These are phyloP conservation scores for Prillingera fragicola DNA, from an alignment of 1,284 basidiomycete species.

Conservation along the genomic window DNA sequence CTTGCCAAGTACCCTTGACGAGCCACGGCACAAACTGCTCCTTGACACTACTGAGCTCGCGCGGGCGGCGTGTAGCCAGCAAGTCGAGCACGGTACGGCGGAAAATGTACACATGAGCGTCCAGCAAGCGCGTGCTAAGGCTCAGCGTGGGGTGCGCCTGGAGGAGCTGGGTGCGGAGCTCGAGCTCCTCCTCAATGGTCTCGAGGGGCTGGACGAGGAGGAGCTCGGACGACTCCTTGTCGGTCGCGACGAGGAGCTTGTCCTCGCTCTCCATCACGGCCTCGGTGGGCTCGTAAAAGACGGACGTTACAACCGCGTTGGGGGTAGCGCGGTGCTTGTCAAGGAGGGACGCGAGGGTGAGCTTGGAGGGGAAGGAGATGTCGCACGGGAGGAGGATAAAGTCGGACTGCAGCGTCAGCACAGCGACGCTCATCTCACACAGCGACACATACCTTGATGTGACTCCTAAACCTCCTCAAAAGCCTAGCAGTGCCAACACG, in stretches of 20 bases:
- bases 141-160: conserved; percentile 63
- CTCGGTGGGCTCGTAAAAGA: conserved; percentile 62
- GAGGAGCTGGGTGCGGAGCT: conserved; percentile 66
- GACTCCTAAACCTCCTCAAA: conserved; percentile 39
- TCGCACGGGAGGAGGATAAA: conserved; percentile 90
- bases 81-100: conserved; percentile 67
- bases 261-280: conserved; percentile 49
- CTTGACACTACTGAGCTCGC: conserved; percentile 66
- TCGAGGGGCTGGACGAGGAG: conserved; percentile 64
- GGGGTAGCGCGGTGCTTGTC: conserved; percentile 75
- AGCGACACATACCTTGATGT: conserved; percentile 41
- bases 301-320: conserved; percentile 66
- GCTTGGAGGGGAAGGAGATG: conserved; percentile 67
- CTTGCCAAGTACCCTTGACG: conserved; percentile 69
- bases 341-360: conserved; percentile 65
- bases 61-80: conserved; percentile 57
- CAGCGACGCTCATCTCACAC: neutral
- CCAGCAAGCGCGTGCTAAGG: conserved; percentile 66
- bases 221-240: conserved; percentile 56
- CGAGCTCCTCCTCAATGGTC: conserved; percentile 62
- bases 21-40: conserved; percentile 88
- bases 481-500: conserved; percentile 44
- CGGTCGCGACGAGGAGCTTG: conserved; percentile 39
- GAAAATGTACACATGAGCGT: conserved; percentile 87
- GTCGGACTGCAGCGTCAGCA: conserved; percentile 53